A percentile compares a stretch with the other conserved stretches of the same genome.
Evolutionary conservation across 2,329 filamentous ascomycete species (phyloP).

Genomic region (Alternaria sp.): DNA sequence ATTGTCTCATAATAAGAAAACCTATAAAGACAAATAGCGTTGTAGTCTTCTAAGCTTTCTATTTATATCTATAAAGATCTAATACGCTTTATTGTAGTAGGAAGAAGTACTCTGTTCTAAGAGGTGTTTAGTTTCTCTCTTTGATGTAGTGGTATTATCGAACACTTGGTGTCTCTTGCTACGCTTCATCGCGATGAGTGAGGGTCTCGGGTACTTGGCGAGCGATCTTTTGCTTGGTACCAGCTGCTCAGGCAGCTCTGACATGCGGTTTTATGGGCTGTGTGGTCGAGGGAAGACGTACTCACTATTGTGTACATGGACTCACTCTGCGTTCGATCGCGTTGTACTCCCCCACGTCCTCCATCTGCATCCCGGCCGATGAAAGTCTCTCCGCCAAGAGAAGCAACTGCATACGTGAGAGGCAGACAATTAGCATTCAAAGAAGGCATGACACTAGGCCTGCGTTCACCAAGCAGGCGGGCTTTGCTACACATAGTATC

Average conservation of each 20-base stretch:
- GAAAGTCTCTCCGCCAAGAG: background rate
- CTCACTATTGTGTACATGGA: too few relatives aligned
- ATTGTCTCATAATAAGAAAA: too few relatives aligned
- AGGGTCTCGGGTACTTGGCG: background rate
- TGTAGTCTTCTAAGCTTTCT: too few relatives aligned
- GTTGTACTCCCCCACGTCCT: background rate
- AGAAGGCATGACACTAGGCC: background rate
- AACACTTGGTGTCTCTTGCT: background rate
- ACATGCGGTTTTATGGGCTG: background rate
- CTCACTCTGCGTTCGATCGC: background rate
- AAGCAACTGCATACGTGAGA: background rate
- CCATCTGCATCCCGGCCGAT: background rate
- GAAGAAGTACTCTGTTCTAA: too few relatives aligned
- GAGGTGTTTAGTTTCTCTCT: too few relatives aligned
- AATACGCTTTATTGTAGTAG: too few relatives aligned
- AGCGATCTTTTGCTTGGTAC: background rate
- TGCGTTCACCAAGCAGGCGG: background rate
- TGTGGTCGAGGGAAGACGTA: background rate
- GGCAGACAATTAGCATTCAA: background rate
- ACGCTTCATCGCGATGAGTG: background rate
- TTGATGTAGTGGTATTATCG: background rate
- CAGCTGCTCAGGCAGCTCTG: background rate
- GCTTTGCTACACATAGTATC: background rate
- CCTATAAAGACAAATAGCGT: too few relatives aligned
- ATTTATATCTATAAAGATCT: too few relatives aligned